Evolutionary conservation across 2,329 filamentous ascomycete species (phyloP).

Genomic region (Cryphonectria naterciae): DNA sequence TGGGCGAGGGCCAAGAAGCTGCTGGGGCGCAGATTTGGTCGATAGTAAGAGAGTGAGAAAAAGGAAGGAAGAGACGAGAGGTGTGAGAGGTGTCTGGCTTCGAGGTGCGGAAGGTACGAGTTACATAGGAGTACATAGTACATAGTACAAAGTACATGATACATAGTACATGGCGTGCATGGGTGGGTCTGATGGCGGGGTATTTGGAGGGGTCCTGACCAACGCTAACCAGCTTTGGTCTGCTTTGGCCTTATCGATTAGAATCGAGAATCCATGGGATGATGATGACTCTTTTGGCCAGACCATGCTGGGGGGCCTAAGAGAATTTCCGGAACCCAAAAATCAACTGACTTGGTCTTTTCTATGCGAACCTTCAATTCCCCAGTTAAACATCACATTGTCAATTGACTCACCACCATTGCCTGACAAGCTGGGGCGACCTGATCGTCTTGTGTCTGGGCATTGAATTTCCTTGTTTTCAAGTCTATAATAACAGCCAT

Average conservation of each 20-base stretch:
- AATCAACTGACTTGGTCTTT: no score
- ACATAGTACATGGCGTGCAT: no score
- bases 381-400: not conserved
- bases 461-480: not conserved
- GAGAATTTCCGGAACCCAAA: not conserved
- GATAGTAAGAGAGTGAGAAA: not conserved
- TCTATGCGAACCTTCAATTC: not conserved
- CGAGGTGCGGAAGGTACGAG: not conserved
- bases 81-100: no score
- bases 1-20: not conserved
- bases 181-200: not conserved
- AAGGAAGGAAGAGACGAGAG: not conserved
- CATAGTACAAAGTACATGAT: not conserved
- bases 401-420: not conserved
- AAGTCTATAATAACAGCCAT: constrained; percentile 50
- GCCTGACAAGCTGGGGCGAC: not conserved
- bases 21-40: not conserved
- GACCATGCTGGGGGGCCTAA: not conserved
- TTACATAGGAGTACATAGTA: not conserved
- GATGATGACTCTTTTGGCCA: not conserved
- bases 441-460: not conserved
- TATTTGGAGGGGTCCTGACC: not conserved
- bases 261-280: not conserved
- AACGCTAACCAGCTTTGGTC: not conserved
- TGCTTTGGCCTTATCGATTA: not conserved